Conservation (phyloP, 2,329 filamentous ascomycete genomes). For the Aspergillus sp. region DNA sequence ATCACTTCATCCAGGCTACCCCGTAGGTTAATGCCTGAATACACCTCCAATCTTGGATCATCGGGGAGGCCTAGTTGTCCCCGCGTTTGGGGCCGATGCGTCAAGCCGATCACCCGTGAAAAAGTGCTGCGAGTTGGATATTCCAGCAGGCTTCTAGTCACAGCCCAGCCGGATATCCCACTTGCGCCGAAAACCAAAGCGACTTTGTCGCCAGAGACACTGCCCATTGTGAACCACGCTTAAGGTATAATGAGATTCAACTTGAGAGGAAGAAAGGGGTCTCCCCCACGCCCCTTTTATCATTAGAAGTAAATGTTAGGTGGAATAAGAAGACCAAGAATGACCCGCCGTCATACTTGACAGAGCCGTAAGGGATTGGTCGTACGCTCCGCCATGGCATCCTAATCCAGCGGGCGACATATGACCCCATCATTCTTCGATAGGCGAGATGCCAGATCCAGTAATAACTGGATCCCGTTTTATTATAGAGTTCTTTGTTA, state of each 20-base stretch:
- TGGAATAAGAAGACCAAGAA: no score
- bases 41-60: constrained; percentile 20
- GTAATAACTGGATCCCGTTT: no score
- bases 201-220: constrained; percentile 18
- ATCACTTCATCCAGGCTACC: constrained; percentile 34
- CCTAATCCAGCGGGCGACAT: no score
- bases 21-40: constrained; percentile 30
- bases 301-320: no score
- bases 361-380: no score
- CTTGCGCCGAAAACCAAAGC: constrained; percentile 34
- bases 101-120: constrained; percentile 29
- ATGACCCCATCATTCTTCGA: no score
- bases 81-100: constrained; percentile 22
- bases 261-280: background rate
- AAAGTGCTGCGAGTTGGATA: constrained; percentile 34
- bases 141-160: constrained; percentile 25
- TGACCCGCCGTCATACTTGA: no score
- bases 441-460: no score
- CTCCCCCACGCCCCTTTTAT: no score
- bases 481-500: no score
- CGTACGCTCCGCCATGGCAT: no score
- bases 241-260: background rate
- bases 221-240: background rate
- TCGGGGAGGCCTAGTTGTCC: constrained; percentile 22
- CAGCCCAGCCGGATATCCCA: constrained; percentile 37